Base-by-base conservation (phyloP, 2,329 filamentous ascomycete species). In the Botrytis tulipae region DNA sequence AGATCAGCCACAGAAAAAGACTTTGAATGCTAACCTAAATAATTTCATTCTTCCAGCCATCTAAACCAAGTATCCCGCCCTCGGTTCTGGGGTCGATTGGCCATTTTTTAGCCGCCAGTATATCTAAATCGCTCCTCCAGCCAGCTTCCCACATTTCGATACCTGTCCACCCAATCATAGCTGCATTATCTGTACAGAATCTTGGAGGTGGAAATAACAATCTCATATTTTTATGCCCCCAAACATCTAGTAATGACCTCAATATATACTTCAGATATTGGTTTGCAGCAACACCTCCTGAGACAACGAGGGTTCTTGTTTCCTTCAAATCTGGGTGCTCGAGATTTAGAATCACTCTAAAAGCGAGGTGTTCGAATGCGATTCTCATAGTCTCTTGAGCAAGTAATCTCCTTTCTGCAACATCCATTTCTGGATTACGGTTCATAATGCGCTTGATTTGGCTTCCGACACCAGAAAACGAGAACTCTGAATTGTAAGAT, bases 91-190 rank as follows among this genome's bases (percentile, higher is more conserved):
- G 83, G 80, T 95, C 93, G 81, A 97, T 87, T 3, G 90, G 85
- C 94, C 94, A 97, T 80, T 90, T 92, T 65, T 87, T 86, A 63
- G 92, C 80, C 3, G 91, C 87, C 65, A 86, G 81, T 73, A 91
- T 87, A 37, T 84, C 85, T 73, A 95, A 79, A 32, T 88, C 86
- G 14, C 89, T 91, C 74, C 85, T 83, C 86, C 89, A 95, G 0
- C 95, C 95, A 1, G 88, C 89, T 82, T 92, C 87, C 80, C 88
- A 98, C 95, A 99, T 98, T 83, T 98, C 95, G 77, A 95, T 87
- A 0, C 92, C 96, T 1, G 95, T 87, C 95, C 96, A 98, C 1
- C 92, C 95, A 81, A 98, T 95, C 96, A 99, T 99, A 66, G 94
- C 93, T 20, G 96, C 96, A 82, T 99, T 98, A 80, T 99, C 96